Percentiles rank a stretch among this genome's conserved stretches.
Evolutionary conservation across 805 yeast genomes (phyloP).

Genomic region (Saccharomycopsis vini): DNA sequence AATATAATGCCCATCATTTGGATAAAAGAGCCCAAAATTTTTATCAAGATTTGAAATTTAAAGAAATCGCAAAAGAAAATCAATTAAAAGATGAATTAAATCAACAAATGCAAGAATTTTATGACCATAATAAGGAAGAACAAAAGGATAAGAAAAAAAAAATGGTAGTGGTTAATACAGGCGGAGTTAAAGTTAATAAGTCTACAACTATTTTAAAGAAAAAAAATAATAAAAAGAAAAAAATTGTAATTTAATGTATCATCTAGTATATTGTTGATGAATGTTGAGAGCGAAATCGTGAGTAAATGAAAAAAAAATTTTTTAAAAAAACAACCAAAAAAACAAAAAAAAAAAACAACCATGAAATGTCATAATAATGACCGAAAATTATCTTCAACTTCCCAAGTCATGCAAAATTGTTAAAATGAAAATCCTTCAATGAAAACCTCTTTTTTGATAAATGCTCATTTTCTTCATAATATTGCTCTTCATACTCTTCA

Average conservation of each 20-base stretch:
- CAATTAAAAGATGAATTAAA: constrained; percentile 1
- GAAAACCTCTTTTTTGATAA: no score
- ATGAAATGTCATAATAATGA: no score
- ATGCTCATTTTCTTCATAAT: constrained; percentile 1
- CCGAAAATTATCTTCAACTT: no score
- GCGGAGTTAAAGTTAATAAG: no score
- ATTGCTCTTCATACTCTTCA: constrained; percentile 42
- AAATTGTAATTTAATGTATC: background rate
- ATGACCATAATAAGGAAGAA: background rate
- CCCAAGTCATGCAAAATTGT: no score
- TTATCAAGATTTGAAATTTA: constrained; percentile 2
- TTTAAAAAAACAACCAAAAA: no score
- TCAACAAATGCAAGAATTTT: constrained; percentile 3
- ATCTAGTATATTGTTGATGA: background rate
- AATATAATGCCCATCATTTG: constrained; percentile 9
- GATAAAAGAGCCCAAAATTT: constrained; percentile 1
- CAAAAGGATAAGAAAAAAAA: background rate
- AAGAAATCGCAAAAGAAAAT: constrained; percentile 4
- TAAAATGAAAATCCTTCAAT: no score
- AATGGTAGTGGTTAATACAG: no score
- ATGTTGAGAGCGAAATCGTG: no score
- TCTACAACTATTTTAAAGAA: no score
- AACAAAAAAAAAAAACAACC: background rate
- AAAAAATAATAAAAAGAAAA: background rate
- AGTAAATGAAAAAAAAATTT: no score